Percentiles rank a stretch among this genome's conserved stretches.
Conservation (phyloP, 1,284 basidiomycete genomes). For the Rhodotorula sp. region DNA sequence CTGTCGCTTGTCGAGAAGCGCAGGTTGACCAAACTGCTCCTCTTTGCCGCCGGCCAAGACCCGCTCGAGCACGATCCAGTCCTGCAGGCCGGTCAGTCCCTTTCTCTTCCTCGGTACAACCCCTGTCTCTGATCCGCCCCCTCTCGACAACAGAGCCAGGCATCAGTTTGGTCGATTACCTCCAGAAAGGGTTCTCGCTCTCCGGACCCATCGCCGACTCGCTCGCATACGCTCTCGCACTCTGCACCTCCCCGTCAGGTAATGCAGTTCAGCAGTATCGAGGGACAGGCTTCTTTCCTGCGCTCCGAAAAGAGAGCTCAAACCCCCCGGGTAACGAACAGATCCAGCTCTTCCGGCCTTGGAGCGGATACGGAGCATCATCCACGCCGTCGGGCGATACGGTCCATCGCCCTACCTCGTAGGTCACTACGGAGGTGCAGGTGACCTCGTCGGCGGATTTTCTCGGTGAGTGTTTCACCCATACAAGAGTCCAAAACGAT, state of each 20-base stretch:
- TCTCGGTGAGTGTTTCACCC: slow-evolving; percentile 55
- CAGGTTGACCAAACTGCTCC: slow-evolving; percentile 85
- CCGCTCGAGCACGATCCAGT: slow-evolving; percentile 59
- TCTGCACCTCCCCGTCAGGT: slow-evolving; percentile 44
- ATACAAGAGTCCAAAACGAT: no score
- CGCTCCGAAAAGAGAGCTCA: no score
- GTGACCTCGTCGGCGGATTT: slow-evolving; percentile 90
- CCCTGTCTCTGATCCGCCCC: background rate
- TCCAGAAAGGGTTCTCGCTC: slow-evolving; percentile 27
- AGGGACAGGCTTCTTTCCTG: no score
- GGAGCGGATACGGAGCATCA: slow-evolving; percentile 65
- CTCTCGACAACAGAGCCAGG: slow-evolving; percentile 67
- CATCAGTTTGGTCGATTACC: slow-evolving; percentile 43
- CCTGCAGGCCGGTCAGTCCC: slow-evolving; percentile 16
- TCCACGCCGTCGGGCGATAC: slow-evolving; percentile 79
- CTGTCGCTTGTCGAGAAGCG: slow-evolving; percentile 82
- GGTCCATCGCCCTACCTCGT: slow-evolving; percentile 87
- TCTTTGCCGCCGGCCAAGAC: slow-evolving; percentile 67
- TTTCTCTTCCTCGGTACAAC: background rate
- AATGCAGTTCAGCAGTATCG: no score
- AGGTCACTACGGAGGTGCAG: slow-evolving; percentile 88
- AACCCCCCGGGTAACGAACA: background rate
- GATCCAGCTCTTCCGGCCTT: slow-evolving; percentile 56
- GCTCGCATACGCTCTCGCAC: slow-evolving; percentile 45
- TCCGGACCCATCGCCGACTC: slow-evolving; percentile 18